Base-by-base conservation (phyloP, 73 alveolate species). In the Paramecium biaurelia region DNA sequence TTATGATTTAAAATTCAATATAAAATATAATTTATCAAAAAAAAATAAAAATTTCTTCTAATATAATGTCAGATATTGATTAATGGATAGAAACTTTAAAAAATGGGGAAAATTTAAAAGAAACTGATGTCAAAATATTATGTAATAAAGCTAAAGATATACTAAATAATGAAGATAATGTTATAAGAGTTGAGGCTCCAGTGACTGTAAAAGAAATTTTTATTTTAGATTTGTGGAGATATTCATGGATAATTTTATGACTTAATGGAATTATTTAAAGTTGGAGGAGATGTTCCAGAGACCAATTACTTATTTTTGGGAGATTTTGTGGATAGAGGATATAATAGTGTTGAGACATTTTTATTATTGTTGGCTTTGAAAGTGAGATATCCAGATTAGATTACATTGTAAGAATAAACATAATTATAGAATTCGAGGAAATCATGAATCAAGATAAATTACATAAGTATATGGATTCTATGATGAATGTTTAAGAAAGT, bases 401-500 rank as follows among this genome's bases (percentile, higher is more conserved):
- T 58, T 28, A 56, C 67, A 21, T 57, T 85, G 85, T 58, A 85
- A 2, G 21, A 53, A 24, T 24, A 15, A 23, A 35, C 2, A 56
- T 21, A 18, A 7, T 34, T 2, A 20, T 35, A 85, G 97, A 93
- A 95, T 95, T 9, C 93, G 98, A 76, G 98, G 98, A 18, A 95
- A 95, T 70, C 98, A 95, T 82, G 98, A 95, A 85, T 67, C 93
- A 12, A 86, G 97, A 38, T 94, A 96, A 93, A 98, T 96, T 53
- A 96, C 98, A 5, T 94, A 96, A 76, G 97, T 93, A 84, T 96
- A 96, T 92, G 98, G 98, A 2, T 98, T 98, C 85, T 98, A 98
- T 93, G 99, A 97, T 93, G 99, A 97, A 90, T 98, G 99, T 92
- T 87, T 96, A 92, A 92, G 99, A 70, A 97, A 97, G 85, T 98